Base-by-base conservation (phyloP, 2,329 filamentous ascomycete genomes). In the Pleomassaria siparia region DNA sequence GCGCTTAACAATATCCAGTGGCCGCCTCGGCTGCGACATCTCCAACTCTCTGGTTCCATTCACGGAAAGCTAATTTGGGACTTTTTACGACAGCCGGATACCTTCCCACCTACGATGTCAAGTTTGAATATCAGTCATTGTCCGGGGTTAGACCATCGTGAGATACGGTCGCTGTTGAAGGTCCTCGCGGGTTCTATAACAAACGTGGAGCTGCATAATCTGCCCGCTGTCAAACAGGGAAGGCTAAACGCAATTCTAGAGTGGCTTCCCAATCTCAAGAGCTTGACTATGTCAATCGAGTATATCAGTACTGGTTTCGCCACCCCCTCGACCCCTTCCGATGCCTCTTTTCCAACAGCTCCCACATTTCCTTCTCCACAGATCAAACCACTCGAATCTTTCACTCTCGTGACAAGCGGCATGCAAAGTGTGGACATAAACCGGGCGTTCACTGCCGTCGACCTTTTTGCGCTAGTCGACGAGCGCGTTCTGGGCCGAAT, bases 41-140 rank as follows among this genome's bases (percentile, higher is more conserved):
- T 79, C 10, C 59, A 62, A 15, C 67, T 79, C 18, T 70, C 68
- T 13, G 76, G 77, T n/a, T 70, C 67, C 15, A 64, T 79, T 2
- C 68, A 72, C 33, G 69, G 68, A 4, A 64, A 70, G 24, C 74
- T 77, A 50, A 62, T 76, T 13, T 63, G 67, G 49, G 66, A 69
- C 28, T 62, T 78, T 42, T 63, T 57, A 18, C 53, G 51, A 7
- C 59, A 64, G 22, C 59, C 62, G 0, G 51, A 63, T 32, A 60
- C 54, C 21, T 66, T 69, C 47, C 68, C 69, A 5, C 62, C 61
- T 0, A 58, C 51, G 0, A 55, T 72, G 12, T 53, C 50, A 29
- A 54, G 49, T 3, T 52, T 72, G 1, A 53, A 67, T 6, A 67
- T 79, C 25, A 63, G 72, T 39, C 74, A 77, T 53, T 74, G 73